Base-by-base conservation (phyloP, 148 eudicot genomes). In the Dianthus caryophyllus region DNA sequence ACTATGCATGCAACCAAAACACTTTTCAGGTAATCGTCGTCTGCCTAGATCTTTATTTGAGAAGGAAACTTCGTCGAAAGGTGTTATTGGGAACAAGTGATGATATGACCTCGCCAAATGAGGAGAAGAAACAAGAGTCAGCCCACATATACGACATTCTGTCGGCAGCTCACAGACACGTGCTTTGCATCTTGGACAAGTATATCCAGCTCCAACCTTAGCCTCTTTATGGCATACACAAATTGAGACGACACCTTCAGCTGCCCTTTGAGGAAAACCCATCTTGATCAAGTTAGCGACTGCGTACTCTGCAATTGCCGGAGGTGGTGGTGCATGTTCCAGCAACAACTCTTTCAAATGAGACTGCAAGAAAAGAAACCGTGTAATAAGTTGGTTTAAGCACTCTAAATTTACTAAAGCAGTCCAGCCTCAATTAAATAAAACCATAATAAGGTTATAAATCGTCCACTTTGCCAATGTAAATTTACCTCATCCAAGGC, bases 241-340 rank as follows among this genome's bases (percentile, higher is more conserved):
- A 26, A 93, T 89, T 69, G 98, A 85, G 25, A 89, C 78, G 29
- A 84, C 87, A 54, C 98, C 92, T 76, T 93, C 96, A 33, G 96
- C 96, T 36, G 95, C 90, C 76, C 96, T 77, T 75, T 93, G 98
- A 15, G 98, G 98, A 65, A 93, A 93, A 13, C 98, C 98, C 98
- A 93, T 93, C 80, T 78, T 89, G 36, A 93, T 90, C 80, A 93
- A 78, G 76, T 89, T 93, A 46, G 98, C 89, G 43, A 79, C 61
- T 69, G 98, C 96, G 79, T 89, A 93, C 74, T 92, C 98, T 18
- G 98, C 95, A 75, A 93, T 93, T 27, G 98, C 96, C 25, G 98
- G 96, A 65, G 98, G 98, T 51, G 98, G 98, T 26, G 98, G 98
- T 39, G 98, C 95, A 73, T 93, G 95, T 39, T 93, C 98, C 60